Evolutionary conservation across 768 basidiomycete genomes (phyloP).

Genomic region (Agaricus sinodeliciosus): DNA sequence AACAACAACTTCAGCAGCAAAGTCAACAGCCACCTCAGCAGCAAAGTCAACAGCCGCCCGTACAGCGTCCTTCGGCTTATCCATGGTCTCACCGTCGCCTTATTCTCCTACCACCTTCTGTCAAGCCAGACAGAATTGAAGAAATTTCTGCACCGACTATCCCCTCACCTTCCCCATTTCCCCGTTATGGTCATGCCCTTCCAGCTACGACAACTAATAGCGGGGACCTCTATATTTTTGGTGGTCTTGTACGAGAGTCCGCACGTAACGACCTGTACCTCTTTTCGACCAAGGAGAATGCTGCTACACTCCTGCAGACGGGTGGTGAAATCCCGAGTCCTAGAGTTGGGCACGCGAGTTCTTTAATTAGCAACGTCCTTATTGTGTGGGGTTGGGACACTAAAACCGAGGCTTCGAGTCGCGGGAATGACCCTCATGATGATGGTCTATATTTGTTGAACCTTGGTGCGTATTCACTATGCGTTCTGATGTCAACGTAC

Average conservation of each 20-base stretch:
- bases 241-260: slow-evolving; percentile 88
- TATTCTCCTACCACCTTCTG: slow-evolving; percentile 57
- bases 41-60: slow-evolving; percentile 23
- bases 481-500: slow-evolving; percentile 1
- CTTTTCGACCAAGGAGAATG: slow-evolving; percentile 74
- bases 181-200: slow-evolving; percentile 92
- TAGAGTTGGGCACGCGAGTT: slow-evolving; percentile 94
- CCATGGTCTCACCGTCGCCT: slow-evolving; percentile 83
- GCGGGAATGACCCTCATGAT: slow-evolving; percentile 66
- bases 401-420: slow-evolving; percentile 61
- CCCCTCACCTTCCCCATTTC: slow-evolving; percentile 86
- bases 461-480: slow-evolving; percentile 58
- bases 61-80: slow-evolving; percentile 46
- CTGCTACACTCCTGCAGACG: slow-evolving; percentile 80
- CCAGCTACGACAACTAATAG: slow-evolving; percentile 69
- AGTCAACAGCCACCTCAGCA: slow-evolving; percentile 21
- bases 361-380: slow-evolving; percentile 90
- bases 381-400: slow-evolving; percentile 99
- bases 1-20: slow-evolving; percentile 20
- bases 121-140: slow-evolving; percentile 40
- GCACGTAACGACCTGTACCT: slow-evolving; percentile 91
- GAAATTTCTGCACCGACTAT: slow-evolving; percentile 56
- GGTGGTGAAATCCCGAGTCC: slow-evolving; percentile 83
- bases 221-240: slow-evolving; percentile 94
- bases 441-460: slow-evolving; percentile 92